Evolutionary conservation across 495 filamentous ascomycete genomes (phyloP).

Genomic region (Staphylotrichum longicolle): DNA sequence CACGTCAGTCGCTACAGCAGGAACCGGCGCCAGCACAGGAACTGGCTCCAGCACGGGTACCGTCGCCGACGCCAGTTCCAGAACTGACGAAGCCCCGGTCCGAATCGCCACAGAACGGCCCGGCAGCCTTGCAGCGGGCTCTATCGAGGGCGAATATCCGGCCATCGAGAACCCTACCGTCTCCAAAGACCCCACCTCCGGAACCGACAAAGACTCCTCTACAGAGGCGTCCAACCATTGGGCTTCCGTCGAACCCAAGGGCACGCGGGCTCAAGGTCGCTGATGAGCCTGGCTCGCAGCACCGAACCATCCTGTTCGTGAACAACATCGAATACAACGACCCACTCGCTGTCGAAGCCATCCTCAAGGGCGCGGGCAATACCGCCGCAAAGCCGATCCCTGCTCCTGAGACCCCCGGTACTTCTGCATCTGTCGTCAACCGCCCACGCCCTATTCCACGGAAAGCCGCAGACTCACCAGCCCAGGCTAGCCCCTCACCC

Average conservation of each 20-base stretch:
- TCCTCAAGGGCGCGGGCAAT: conserved; percentile 41
- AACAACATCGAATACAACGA: conserved; percentile 53
- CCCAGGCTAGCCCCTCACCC: conserved; percentile 27
- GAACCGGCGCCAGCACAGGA: background rate
- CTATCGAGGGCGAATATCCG: conserved; percentile 30
- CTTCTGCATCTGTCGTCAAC: conserved; percentile 44
- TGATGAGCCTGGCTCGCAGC: conserved; percentile 31
- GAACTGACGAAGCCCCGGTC: background rate
- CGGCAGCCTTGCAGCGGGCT: conserved; percentile 2
- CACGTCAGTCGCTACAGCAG: conserved; percentile 29
- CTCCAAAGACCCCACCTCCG: conserved; percentile 31
- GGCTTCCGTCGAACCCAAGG: conserved; percentile 50
- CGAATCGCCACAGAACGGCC: conserved; percentile 2
- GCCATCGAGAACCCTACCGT: conserved; percentile 35
- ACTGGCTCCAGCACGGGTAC: background rate
- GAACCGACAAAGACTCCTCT: conserved; percentile 42
- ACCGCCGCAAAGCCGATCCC: conserved; percentile 28
- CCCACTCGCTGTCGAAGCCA: conserved; percentile 44
- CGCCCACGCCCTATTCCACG: conserved; percentile 53
- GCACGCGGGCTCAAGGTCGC: conserved; percentile 41
- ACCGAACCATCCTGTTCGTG: conserved; percentile 52
- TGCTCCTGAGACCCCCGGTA: conserved; percentile 26
- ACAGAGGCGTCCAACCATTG: conserved; percentile 48
- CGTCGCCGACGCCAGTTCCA: conserved; percentile 3
- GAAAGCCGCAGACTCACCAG: conserved; percentile 42